Evolutionary conservation across 768 basidiomycete species (phyloP).

Genomic region (Cantharellus cinnabarinus): DNA sequence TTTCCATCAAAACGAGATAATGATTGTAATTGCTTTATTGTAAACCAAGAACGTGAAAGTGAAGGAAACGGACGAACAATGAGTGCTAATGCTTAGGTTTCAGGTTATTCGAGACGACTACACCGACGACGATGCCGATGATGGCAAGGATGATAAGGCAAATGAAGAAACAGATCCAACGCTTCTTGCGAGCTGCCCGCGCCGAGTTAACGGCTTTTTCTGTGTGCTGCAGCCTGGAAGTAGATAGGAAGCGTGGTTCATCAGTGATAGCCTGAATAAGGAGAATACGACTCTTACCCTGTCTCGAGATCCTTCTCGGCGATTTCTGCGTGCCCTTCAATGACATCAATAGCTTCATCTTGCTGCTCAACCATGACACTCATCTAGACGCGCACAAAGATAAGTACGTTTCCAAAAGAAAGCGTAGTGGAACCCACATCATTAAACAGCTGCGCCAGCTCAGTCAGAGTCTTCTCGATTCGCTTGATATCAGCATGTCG

Average conservation of each 20-base stretch:
- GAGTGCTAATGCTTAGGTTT: constrained; percentile 20
- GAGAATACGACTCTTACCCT: constrained; percentile 15
- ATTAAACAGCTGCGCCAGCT: constrained; percentile 29
- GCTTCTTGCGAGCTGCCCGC: constrained; percentile 76
- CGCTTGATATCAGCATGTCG: constrained; percentile 27
- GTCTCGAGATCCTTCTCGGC: constrained; percentile 24
- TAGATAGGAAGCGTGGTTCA: constrained; percentile 1
- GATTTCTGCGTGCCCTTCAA: constrained; percentile 22
- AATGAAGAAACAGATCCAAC: constrained; percentile 90
- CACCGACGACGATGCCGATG: constrained; percentile 42
- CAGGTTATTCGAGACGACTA: constrained; percentile 30
- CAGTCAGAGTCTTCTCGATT: constrained; percentile 29
- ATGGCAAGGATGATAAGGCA: constrained; percentile 40
- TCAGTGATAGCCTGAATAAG: neutral
- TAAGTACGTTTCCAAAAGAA: neutral
- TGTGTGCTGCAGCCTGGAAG: constrained; percentile 51
- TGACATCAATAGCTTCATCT: constrained; percentile 24
- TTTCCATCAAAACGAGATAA: no score
- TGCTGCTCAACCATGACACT: constrained; percentile 27
- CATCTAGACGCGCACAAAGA: constrained; percentile 14
- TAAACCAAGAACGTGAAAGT: no score
- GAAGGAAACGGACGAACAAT: no score
- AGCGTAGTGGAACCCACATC: constrained; percentile 12
- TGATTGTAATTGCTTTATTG: no score
- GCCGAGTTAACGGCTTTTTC: constrained; percentile 76